These are phyloP conservation scores for Vigna reflexopilosa DNA, from an alignment of 306 rosid species.

Conservation along the genomic window DNA sequence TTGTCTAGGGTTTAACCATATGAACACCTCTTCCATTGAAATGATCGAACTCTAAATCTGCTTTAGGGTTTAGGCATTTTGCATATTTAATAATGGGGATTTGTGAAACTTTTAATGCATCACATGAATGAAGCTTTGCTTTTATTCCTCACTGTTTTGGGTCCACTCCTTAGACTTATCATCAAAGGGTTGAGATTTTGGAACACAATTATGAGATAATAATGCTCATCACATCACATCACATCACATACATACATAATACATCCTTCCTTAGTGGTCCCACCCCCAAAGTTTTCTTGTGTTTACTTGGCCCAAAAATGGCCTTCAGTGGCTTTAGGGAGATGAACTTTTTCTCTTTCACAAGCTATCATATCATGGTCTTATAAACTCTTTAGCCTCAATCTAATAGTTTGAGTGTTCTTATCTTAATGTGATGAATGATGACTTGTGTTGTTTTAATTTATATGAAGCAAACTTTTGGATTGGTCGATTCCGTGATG, in stretches of 20 bases:
- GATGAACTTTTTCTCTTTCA: background rate
- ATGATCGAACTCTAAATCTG: constrained; percentile 22
- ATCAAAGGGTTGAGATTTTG: background rate
- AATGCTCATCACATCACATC: background rate
- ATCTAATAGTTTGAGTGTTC: background rate
- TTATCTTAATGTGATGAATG: background rate
- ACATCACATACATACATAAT: background rate
- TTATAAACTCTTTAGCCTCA: background rate
- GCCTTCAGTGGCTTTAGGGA: background rate
- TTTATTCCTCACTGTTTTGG: constrained; percentile 16
- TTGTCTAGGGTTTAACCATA: background rate
- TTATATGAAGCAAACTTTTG: constrained; percentile 62
- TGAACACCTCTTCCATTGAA: background rate
- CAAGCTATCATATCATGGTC: background rate
- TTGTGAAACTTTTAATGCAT: constrained; percentile 30
- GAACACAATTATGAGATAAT: constrained; percentile 26
- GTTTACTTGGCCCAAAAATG: background rate
- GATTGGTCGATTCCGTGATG: constrained; percentile 63
- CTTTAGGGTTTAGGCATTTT: constrained; percentile 6
- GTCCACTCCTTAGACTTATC: constrained; percentile 14
- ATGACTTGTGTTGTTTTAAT: background rate
- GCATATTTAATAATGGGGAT: constrained; percentile 8
- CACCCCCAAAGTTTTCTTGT: background rate
- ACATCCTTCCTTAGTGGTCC: background rate
- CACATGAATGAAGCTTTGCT: constrained; percentile 31